Conservation (phyloP, 768 basidiomycete genomes). For the Leccinum aurantiacum region DNA sequence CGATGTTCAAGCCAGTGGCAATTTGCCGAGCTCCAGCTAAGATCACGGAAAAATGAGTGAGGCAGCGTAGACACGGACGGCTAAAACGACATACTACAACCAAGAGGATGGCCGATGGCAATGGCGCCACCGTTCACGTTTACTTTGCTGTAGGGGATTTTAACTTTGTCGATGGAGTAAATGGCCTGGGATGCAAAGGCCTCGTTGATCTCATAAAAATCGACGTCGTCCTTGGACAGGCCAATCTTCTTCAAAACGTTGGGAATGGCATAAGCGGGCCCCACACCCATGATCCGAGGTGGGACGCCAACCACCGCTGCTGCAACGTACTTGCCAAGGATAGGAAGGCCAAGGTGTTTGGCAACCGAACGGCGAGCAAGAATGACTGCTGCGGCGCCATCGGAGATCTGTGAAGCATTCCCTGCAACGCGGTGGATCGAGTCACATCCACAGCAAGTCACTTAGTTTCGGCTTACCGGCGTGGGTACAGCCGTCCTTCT, state of each 20-base stretch:
- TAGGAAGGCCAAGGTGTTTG: constrained; percentile 78
- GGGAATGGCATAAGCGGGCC: constrained; percentile 87
- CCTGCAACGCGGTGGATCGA: constrained; percentile 34
- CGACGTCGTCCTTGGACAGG: constrained; percentile 67
- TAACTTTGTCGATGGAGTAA: constrained; percentile 66
- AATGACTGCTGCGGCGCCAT: constrained; percentile 89
- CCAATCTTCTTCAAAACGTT: constrained; percentile 66
- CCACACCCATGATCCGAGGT: constrained; percentile 88
- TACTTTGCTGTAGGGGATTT: constrained; percentile 74
- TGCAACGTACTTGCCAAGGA: constrained; percentile 82
- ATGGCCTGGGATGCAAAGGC: constrained; percentile 86
- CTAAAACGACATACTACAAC: constrained; percentile 60
- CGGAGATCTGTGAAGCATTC: constrained; percentile 88
- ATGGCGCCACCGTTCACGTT: constrained; percentile 89
- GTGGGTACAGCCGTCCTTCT: constrained; percentile 71
- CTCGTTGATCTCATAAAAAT: constrained; percentile 93
- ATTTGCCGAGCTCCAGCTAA: constrained; percentile 83
- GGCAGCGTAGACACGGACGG: constrained; percentile 3
- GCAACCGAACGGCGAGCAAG: constrained; percentile 80
- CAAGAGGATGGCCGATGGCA: constrained; percentile 86
- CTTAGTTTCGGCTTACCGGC: constrained; percentile 45
- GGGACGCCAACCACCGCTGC: constrained; percentile 76
- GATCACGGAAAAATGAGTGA: constrained; percentile 8
- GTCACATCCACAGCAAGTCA: constrained; percentile 1
- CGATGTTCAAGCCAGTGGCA: constrained; percentile 79